Base-by-base conservation (phyloP, 2,329 filamentous ascomycete genomes). In the Arthrobotrys megalospora region DNA sequence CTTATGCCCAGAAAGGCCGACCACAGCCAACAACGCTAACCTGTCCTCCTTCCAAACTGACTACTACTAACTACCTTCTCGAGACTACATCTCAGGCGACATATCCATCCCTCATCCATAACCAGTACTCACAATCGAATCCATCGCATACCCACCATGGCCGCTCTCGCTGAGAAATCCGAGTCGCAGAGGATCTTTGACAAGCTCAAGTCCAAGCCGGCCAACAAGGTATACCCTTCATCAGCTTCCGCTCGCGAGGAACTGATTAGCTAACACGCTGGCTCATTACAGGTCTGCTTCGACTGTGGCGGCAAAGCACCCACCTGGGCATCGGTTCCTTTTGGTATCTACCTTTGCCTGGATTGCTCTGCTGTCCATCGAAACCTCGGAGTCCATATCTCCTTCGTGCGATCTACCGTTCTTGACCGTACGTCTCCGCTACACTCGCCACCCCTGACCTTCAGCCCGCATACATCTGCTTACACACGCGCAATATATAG, bases 251-350 rank as follows among this genome's bases (percentile, higher is more conserved):
- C 80, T 82, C 55, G 55, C 50, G 82, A 72, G 16, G 45, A 47
- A 38, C 16, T 12, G 7, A 60, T 45, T 53, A 66, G 28, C 75
- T 78, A 55, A 80, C 50, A 60, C 58, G 47, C 65, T 53, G 64
- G 79, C 63, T 67, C 69, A 60, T 47, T 73, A 65, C 82, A 97
- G 94, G 90, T 97, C 87, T 99, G 96, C 89, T 99, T 99, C 86
- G 96, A 99, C 87, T 99, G 96, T 86, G 91, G 93, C 84, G 92
- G 94, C 83, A 98, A 98, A 86, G 97, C 97, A 84, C 96, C 96
- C 80, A 98, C 96, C 76, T 99, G 96, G 96, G 97, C 94, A 6
- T 98, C 95, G 6, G 94, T 97, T 36, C 94, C 95, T 10, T 94
- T 99, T 80, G 96, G 93, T 83, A 98, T 99, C 85, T 99, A 98